Evolutionary conservation across 495 filamentous ascomycete genomes (phyloP), one percentile per base, ranked within the genome.

Genomic region (Usnea hakonensis): DNA sequence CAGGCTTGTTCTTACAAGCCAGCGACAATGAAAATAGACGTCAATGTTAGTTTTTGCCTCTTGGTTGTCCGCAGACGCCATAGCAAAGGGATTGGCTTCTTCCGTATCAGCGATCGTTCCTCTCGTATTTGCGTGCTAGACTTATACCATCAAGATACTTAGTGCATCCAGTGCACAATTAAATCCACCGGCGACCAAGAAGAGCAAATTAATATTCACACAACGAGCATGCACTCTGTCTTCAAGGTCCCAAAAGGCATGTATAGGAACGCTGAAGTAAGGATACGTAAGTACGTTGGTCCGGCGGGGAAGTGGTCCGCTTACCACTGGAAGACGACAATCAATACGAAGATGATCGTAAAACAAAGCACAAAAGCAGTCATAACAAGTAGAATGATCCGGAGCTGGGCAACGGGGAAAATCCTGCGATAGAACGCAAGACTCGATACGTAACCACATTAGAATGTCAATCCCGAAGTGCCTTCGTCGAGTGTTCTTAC

Each of bases 381-480:
- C 13, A 60, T 57, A 13, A 58, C 48, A 7, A 59, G 11, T 1
- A 67, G 55, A 10, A 67, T 32, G 23, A 57, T 33, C 32, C 35
- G 23, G 14, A 67, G 38, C 36, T 57, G 57, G 6, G 35, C 54
- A 30, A 67, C 37, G 10, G 57, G 53, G 35, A 67, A 67, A 35
- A 67, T 67, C 7, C 65, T 38, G 9, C 55, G 61, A 17, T 67
- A 67, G 35, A 67, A 67, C 1, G 62, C 58, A 1, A 67, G 53
- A 4, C 30, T 36, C 13, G 17, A 52, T 3, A 3, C 21, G 32
- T 10, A 14, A 13, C 32, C 14, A 10, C n/a, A n/a, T n/a, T n/a
- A n/a, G n/a, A n/a, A n/a, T n/a, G n/a, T n/a, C n/a, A n/a, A n/a
- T n/a, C n/a, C n/a, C n/a, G n/a, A n/a, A n/a, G n/a, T n/a, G n/a